Base-by-base conservation (phyloP, 495 filamentous ascomycete species). In the Pyrenopolyporus hunteri region DNA sequence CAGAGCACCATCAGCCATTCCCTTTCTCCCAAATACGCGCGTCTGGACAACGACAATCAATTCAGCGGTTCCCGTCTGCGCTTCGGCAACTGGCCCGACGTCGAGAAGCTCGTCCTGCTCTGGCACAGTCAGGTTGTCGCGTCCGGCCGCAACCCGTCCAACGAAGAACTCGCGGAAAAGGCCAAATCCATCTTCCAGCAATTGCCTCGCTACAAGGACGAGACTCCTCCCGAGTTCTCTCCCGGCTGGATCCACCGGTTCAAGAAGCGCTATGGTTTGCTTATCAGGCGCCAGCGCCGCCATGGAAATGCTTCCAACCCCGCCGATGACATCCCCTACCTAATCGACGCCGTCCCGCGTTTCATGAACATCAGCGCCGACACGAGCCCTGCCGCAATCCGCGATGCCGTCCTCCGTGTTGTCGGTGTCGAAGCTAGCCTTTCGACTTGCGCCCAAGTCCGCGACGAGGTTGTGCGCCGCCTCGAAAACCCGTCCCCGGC, bases 171-270 rank as follows among this genome's bases (percentile, higher is more conserved):
- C 11, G 78, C 78, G 47, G 79, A 80, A 19, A 82, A 82, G 62
- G 79, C 79, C 39, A 82, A 80, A 55, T 46, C 59, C 29, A 80
- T 82, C 66, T 82, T 80, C 62, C 63, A 69, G 22, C 72, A 75
- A 42, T 68, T 82, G 5, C 78, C 77, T 25, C 77, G 79, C 11
- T 82, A 82, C 70, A 80, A 80, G 59, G 79, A 78, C 42, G 77
- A 82, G 42, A 37, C 53, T 0, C 64, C 79, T 9, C 79, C 79
- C 20, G 79, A 82, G 68, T 82, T 82, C 66, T 80, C 77, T 1
- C 79, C 79, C 1, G 79, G 79, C n/a, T 82, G 79, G 79, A 82
- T 82, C 37, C 79, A 82, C 47, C 73, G 79, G 31, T 82, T 82
- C 65, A 82, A 82, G 69, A 82, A 82, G 67, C 73, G 79, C 16